Evolutionary conservation across 306 rosid genomes (phyloP).

Genomic region (Cyclanthera cordifolia): DNA sequence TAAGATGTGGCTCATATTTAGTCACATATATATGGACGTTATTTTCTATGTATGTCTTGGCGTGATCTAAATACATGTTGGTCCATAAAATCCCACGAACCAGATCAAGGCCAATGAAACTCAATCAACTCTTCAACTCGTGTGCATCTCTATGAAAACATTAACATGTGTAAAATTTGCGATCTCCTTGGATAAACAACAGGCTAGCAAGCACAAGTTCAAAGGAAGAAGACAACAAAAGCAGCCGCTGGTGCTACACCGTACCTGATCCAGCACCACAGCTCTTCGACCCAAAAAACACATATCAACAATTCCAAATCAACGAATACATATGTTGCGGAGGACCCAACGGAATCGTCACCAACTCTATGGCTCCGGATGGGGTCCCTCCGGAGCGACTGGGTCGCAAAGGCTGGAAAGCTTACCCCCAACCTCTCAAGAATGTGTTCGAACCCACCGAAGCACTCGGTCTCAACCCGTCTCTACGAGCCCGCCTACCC

Average conservation of each 20-base stretch:
- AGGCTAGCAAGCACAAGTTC: constrained; percentile 32
- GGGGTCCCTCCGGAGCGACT: constrained; percentile 46
- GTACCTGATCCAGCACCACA: constrained; percentile 18
- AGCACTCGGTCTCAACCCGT: constrained; percentile 36
- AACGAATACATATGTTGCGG: constrained; percentile 9
- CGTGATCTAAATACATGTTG: no score
- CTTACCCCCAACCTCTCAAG: constrained; percentile 16
- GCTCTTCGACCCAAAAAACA: constrained; percentile 20
- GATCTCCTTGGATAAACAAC: not conserved
- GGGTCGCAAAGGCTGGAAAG: constrained; percentile 33
- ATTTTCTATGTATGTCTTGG: no score
- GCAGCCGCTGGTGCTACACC: constrained; percentile 5
- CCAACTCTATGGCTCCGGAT: constrained; percentile 32
- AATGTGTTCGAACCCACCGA: constrained; percentile 22
- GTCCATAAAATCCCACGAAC: no score
- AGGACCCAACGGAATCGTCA: constrained; percentile 33
- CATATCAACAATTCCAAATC: constrained; percentile 33
- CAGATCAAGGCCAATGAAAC: no score
- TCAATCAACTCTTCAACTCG: no score
- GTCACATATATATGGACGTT: no score
- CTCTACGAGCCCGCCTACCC: constrained; percentile 33
- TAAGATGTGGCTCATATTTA: no score
- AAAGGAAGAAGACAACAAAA: constrained; percentile 21
- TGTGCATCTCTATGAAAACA: no score
- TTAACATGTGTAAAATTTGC: no score